Conservation (phyloP, 1,284 basidiomycete species). For the Trichosporon asahii region DNA sequence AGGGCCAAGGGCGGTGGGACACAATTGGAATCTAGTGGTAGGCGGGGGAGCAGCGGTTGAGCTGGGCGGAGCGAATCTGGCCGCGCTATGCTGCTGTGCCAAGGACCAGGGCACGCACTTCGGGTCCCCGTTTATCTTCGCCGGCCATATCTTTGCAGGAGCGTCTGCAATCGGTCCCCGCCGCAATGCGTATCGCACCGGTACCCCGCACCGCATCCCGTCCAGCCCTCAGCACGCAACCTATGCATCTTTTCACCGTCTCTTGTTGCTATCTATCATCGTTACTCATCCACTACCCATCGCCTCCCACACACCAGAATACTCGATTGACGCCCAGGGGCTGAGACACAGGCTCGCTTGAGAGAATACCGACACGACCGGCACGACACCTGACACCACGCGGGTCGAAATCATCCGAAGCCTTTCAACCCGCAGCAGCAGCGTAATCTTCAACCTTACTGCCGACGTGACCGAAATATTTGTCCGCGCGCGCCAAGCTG, state of each 20-base stretch:
- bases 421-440: not conserved
- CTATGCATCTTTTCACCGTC: not conserved
- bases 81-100: not conserved
- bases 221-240: not conserved
- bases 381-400: not conserved
- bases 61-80: not conserved
- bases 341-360: not conserved
- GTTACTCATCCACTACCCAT: not conserved
- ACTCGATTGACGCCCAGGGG: not conserved
- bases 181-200: not conserved
- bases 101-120: not conserved
- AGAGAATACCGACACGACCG: not conserved
- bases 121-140: not conserved
- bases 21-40: not conserved
- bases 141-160: not conserved
- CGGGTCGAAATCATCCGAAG: slow-evolving; percentile 1
- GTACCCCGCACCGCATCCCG: not conserved
- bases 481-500: not conserved
- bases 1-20: not conserved
- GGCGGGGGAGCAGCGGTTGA: too few relatives aligned
- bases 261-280: not conserved
- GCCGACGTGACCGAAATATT: slow-evolving; percentile 5
- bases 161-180: not conserved
- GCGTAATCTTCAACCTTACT: slow-evolving; percentile 1
- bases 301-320: not conserved